Conservation (phyloP, 78 protist genomes). For the Diacronema lutheri region DNA sequence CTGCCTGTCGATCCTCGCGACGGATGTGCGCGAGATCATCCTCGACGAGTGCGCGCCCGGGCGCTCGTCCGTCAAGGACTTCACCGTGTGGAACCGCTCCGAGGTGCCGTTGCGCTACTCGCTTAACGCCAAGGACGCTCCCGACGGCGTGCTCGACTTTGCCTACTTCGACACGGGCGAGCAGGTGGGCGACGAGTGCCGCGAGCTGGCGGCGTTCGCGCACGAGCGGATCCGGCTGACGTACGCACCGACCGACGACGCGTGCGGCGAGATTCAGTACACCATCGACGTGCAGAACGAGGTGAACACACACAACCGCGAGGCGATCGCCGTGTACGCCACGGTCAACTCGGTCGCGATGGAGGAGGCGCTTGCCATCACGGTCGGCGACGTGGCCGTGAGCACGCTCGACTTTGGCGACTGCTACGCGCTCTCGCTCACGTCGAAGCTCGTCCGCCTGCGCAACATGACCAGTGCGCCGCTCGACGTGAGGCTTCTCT, state of each 20-base stretch:
- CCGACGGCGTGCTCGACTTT: constrained; percentile 31
- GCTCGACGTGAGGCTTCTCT: constrained; percentile 50
- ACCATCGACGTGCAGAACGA: constrained; percentile 47
- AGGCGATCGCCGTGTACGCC: constrained; percentile 39
- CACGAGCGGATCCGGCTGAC: constrained; percentile 44
- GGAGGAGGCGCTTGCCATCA: constrained; percentile 43
- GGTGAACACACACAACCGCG: constrained; percentile 34
- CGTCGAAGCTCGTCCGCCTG: constrained; percentile 34
- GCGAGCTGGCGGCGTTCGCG: constrained; percentile 28
- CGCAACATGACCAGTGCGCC: constrained; percentile 55
- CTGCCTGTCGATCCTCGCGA: constrained; percentile 38
- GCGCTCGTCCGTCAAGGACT: constrained; percentile 49
- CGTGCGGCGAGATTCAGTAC: constrained; percentile 29
- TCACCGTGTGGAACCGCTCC: constrained; percentile 72
- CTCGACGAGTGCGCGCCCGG: constrained; percentile 64
- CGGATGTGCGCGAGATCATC: constrained; percentile 50
- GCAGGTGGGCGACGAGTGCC: constrained; percentile 2
- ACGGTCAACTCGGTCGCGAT: constrained; percentile 49
- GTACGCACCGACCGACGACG: constrained; percentile 40
- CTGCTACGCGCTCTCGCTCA: constrained; percentile 44
- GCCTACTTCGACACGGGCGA: constrained; percentile 49
- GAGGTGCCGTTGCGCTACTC: constrained; percentile 57
- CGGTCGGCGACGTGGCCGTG: constrained; percentile 4
- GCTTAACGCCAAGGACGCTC: constrained; percentile 30
- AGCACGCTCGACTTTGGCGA: constrained; percentile 60